Conservation (phyloP, 2,329 filamentous ascomycete genomes). For the Alternaria solani region DNA sequence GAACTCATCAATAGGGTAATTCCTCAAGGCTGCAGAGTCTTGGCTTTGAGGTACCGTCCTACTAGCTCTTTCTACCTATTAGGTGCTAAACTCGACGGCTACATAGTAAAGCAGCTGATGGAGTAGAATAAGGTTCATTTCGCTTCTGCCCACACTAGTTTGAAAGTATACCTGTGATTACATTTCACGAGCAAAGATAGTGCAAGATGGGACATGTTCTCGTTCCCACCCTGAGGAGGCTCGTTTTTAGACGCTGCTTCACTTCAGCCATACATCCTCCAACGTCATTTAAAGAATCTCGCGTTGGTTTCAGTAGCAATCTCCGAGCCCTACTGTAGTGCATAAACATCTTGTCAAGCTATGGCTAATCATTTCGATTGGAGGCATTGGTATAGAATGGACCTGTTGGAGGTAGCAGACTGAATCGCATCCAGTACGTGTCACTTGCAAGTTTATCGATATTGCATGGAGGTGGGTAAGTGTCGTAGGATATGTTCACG, state of each 20-base stretch:
- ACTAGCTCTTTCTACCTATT: no score
- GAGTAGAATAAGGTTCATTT: no score
- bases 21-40: rapidly evolving
- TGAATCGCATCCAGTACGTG: neutral
- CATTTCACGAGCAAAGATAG: neutral
- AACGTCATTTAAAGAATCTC: rapidly evolving
- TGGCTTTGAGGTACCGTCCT: rapidly evolving
- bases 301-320: neutral
- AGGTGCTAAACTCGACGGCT: no score
- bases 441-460: neutral
- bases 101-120: no score
- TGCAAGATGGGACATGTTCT: neutral
- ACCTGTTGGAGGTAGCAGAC: neutral
- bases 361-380: neutral
- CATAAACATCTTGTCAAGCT: neutral
- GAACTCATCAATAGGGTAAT: rapidly evolving
- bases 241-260: neutral
- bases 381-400: neutral
- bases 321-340: neutral
- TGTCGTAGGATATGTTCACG: neutral
- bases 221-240: neutral
- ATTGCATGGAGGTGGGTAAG: neutral
- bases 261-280: neutral
- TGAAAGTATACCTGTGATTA: neutral
- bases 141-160: neutral